Evolutionary conservation across 331 rosid genomes (phyloP).

Genomic region (Stylosanthes scabra): DNA sequence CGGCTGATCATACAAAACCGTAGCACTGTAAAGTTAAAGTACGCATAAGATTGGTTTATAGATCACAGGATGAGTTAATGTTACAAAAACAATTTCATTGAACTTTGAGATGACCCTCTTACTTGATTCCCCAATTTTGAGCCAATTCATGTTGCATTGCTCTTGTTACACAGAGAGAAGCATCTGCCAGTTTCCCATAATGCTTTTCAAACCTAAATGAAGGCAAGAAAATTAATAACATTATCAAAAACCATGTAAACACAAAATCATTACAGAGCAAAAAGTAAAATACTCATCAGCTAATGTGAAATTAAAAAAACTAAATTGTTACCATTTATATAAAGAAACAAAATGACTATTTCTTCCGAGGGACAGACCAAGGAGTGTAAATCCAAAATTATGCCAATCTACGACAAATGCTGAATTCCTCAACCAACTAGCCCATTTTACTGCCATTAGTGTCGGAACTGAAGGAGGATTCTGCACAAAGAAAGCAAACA

Average conservation of each 20-base stretch:
- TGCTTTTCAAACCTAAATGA: conserved; percentile 77
- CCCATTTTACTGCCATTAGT: conserved; percentile 90
- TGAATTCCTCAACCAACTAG: conserved; percentile 81
- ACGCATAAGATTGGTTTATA: conserved; percentile 22
- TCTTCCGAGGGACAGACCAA: conserved; percentile 87
- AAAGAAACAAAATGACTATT: conserved; percentile 75
- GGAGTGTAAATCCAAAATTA: conserved; percentile 93
- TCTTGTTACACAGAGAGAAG: conserved; percentile 87
- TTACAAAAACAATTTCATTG: conserved; percentile 15
- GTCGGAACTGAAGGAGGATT: conserved; percentile 99
- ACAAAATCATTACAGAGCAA: conserved; percentile 20
- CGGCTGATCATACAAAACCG: conserved; percentile 93
- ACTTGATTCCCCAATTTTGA: conserved; percentile 97
- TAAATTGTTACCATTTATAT: conserved; percentile 74
- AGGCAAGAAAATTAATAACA: conserved; percentile 28
- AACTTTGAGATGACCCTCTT: conserved; percentile 54
- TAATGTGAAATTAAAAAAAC: conserved; percentile 37
- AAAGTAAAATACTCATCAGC: conserved; percentile 28
- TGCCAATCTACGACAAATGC: conserved; percentile 95
- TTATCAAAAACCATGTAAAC: conserved; percentile 36
- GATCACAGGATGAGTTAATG: conserved; percentile 5
- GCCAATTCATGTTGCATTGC: conserved; percentile 99
- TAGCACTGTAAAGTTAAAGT: conserved; percentile 61
- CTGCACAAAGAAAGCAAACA: conserved; percentile 53
- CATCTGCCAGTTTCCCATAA: conserved; percentile 95